phyloP scores from a whole-genome alignment of 1,284 basidiomycete species.

The Papiliotrema nemorosa region DNA sequence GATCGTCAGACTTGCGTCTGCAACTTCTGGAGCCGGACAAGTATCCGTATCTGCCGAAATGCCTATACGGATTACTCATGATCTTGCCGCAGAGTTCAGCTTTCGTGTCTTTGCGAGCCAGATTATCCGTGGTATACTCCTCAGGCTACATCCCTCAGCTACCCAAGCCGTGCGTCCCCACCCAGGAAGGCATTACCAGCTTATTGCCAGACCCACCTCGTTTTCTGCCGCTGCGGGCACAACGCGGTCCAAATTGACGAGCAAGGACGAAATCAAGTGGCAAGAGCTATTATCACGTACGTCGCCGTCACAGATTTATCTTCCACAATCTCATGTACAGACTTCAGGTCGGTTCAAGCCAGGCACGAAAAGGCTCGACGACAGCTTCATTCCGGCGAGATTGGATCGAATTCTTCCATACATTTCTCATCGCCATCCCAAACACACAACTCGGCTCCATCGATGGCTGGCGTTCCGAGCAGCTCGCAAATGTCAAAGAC shows the following conservation, averaged over 20 bases:
- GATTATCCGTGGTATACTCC: constrained; percentile 90
- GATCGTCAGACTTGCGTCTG: constrained; percentile 73
- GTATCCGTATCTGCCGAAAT: constrained; percentile 96
- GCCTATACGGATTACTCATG: constrained; percentile 96
- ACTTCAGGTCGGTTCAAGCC: constrained; percentile 74
- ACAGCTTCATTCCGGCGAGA: constrained; percentile 41
- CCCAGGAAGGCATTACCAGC: not conserved
- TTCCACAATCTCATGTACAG: constrained; percentile 13
- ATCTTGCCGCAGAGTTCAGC: constrained; percentile 94
- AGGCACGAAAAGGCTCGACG: constrained; percentile 83
- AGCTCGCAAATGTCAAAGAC: constrained; percentile 13
- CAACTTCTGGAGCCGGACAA: constrained; percentile 95
- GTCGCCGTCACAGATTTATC: constrained; percentile 5
- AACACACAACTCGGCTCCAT: constrained; percentile 18
- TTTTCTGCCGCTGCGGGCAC: constrained; percentile 45
- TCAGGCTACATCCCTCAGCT: constrained; percentile 83
- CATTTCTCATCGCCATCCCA: constrained; percentile 42
- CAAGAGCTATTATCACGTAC: constrained; percentile 71
- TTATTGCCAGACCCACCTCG: constrained; percentile 8
- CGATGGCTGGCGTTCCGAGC: constrained; percentile 7
- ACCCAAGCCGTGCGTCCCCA: constrained; percentile 66
- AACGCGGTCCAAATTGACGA: constrained; percentile 65
- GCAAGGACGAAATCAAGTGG: constrained; percentile 89
- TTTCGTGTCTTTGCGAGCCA: constrained; percentile 90
- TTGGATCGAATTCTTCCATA: constrained; percentile 24